Percentiles rank a stretch among this genome's conserved stretches.
Conservation (phyloP, 2,329 filamentous ascomycete species). For the Cadophora malorum region DNA sequence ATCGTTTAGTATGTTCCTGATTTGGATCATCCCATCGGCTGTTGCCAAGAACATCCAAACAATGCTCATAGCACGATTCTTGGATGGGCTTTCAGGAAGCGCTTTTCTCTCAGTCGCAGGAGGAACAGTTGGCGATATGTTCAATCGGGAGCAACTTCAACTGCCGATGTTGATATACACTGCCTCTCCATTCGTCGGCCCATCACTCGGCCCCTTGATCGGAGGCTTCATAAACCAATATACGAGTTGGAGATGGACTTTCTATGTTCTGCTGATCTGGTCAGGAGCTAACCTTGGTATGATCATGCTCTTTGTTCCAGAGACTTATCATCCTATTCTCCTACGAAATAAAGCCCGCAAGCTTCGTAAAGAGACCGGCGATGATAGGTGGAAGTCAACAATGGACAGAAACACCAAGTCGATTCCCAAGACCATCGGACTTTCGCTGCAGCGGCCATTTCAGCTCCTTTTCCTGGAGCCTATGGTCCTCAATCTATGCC, state of each 20-base stretch:
- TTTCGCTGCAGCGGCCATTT: constrained; percentile 67
- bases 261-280: constrained; percentile 88
- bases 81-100: constrained; percentile 74
- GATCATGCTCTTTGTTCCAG: constrained; percentile 78
- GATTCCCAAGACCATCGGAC: constrained; percentile 64
- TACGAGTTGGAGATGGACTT: constrained; percentile 79
- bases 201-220: constrained; percentile 63
- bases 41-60: constrained; percentile 83
- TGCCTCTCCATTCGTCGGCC: constrained; percentile 67
- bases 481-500: constrained; percentile 83
- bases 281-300: constrained; percentile 65
- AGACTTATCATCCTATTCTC: constrained; percentile 84
- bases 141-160: constrained; percentile 70
- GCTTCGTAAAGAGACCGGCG: constrained; percentile 77
- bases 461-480: constrained; percentile 81
- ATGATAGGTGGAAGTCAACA: constrained; percentile 76
- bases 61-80: constrained; percentile 78
- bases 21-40: constrained; percentile 83
- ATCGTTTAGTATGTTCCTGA: constrained; percentile 75
- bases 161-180: constrained; percentile 86
- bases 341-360: constrained; percentile 74
- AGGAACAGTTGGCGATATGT: constrained; percentile 84
- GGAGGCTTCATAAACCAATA: constrained; percentile 86
- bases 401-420: constrained; percentile 77
- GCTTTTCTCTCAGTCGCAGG: constrained; percentile 78